These are phyloP conservation scores for Sordariomycetes sp. DNA, from an alignment of 2,329 filamentous ascomycete genomes.

Conservation along the genomic window DNA sequence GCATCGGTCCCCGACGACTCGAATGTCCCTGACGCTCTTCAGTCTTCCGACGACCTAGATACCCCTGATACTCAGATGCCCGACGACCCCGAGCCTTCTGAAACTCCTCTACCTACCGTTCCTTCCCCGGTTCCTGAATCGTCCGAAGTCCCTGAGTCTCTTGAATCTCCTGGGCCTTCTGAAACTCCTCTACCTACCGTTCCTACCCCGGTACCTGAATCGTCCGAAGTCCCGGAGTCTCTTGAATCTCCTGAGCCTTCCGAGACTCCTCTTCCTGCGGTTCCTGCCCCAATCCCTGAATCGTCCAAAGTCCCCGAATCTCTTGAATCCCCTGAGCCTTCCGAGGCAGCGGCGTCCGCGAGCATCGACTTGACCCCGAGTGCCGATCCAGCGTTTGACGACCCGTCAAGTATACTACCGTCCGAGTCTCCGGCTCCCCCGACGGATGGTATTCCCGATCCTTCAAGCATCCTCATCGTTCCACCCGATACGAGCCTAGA, in stretches of 20 bases:
- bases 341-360: neutral
- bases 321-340: neutral
- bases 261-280: neutral
- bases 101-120: neutral
- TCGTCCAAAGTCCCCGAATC: neutral
- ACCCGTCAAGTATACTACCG: too few relatives aligned
- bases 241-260: neutral
- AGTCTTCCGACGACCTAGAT: neutral
- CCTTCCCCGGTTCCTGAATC: neutral
- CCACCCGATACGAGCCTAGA: neutral
- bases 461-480: too few relatives aligned
- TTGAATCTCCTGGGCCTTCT: neutral
- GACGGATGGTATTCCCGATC: too few relatives aligned
- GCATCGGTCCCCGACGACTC: neutral
- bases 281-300: neutral
- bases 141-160: neutral
- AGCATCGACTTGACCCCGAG: neutral
- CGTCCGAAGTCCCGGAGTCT: neutral
- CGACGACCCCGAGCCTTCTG: neutral
- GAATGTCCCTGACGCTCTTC: neutral
- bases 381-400: neutral
- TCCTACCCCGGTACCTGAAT: neutral
- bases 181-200: neutral
- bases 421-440: too few relatives aligned
- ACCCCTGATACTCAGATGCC: neutral